Conservation (phyloP, 495 filamentous ascomycete species). For the Aspergillus funiculosus region DNA sequence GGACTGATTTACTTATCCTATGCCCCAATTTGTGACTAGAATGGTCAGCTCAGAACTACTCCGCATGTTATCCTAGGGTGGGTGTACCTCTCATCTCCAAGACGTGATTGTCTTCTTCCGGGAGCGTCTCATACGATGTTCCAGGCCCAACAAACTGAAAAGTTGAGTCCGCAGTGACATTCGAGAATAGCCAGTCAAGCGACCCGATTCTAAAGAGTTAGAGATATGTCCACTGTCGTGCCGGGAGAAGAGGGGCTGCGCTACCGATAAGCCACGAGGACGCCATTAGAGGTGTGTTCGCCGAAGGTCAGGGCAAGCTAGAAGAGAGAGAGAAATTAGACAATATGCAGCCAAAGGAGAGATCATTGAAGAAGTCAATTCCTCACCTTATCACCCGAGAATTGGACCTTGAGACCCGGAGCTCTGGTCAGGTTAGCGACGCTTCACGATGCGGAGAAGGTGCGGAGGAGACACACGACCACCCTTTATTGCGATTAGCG, state of each 20-base stretch:
- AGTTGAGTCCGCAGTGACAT: slow-evolving; percentile 55
- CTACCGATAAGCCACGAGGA: slow-evolving; percentile 54
- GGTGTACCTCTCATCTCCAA: slow-evolving; percentile 37
- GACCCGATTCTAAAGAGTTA: slow-evolving; percentile 44
- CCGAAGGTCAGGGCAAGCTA: slow-evolving; percentile 57
- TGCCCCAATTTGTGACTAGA: slow-evolving; percentile 61
- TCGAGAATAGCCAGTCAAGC: slow-evolving; percentile 63
- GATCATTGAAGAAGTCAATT: neutral
- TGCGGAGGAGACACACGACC: slow-evolving; percentile 31
- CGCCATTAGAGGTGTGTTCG: slow-evolving; percentile 47
- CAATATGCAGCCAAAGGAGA: neutral
- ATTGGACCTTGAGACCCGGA: slow-evolving; percentile 59
- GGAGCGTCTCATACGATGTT: slow-evolving; percentile 18
- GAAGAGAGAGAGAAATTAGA: slow-evolving; percentile 7
- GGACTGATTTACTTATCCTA: slow-evolving; percentile 40
- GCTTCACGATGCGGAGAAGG: neutral
- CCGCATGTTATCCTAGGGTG: slow-evolving; percentile 10
- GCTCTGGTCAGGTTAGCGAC: slow-evolving; percentile 30
- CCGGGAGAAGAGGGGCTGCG: neutral
- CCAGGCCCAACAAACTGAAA: slow-evolving; percentile 51
- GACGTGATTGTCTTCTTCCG: slow-evolving; percentile 13
- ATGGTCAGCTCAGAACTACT: neutral
- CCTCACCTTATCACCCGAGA: slow-evolving; percentile 52
- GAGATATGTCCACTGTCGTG: neutral
- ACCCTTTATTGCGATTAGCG: slow-evolving; percentile 24